phyloP scores from a whole-genome alignment of 345 rosid species.

The Hypericum androsaemum region DNA sequence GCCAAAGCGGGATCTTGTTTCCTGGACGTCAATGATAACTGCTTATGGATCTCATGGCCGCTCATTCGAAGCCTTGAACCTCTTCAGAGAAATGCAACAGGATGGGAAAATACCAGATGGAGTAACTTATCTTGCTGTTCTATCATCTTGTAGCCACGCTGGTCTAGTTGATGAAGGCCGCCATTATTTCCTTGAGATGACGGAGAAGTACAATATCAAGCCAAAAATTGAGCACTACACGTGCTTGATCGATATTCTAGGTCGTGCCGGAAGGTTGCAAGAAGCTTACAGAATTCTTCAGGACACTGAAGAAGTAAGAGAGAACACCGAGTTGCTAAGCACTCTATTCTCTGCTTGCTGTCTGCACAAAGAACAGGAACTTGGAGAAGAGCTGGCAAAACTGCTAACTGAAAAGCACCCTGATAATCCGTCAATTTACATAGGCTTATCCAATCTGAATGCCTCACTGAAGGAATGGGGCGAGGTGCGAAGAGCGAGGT shows the following conservation, averaged over 20 bases:
- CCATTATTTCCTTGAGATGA: conserved; percentile 38
- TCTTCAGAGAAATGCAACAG: conserved; percentile 44
- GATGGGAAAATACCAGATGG: conserved; percentile 41
- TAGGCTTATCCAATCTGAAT: conserved; percentile 39
- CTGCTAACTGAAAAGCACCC: conserved; percentile 35
- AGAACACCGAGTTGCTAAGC: conserved; percentile 45
- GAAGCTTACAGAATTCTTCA: conserved; percentile 53
- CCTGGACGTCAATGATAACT: conserved; percentile 69
- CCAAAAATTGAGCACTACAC: conserved; percentile 53
- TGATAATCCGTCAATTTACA: conserved; percentile 36
- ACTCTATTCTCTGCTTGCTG: conserved; percentile 54
- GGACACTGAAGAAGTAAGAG: conserved; percentile 24
- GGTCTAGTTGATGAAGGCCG: conserved; percentile 54
- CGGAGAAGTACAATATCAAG: conserved; percentile 21
- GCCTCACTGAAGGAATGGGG: conserved; percentile 56
- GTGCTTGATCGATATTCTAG: conserved; percentile 71
- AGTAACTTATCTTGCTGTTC: conserved; percentile 51
- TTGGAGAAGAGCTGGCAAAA: conserved; percentile 41
- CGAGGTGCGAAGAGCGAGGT: conserved; percentile 40
- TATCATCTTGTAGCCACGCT: conserved; percentile 66
- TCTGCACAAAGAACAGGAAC: conserved; percentile 33
- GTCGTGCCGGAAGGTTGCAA: conserved; percentile 51
- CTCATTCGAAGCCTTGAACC: conserved; percentile 39
- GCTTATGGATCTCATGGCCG: conserved; percentile 69
- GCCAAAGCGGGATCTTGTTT: conserved; percentile 46